phyloP scores from a whole-genome alignment of 495 filamentous ascomycete species.

The Aspergillus coremiiformis region DNA sequence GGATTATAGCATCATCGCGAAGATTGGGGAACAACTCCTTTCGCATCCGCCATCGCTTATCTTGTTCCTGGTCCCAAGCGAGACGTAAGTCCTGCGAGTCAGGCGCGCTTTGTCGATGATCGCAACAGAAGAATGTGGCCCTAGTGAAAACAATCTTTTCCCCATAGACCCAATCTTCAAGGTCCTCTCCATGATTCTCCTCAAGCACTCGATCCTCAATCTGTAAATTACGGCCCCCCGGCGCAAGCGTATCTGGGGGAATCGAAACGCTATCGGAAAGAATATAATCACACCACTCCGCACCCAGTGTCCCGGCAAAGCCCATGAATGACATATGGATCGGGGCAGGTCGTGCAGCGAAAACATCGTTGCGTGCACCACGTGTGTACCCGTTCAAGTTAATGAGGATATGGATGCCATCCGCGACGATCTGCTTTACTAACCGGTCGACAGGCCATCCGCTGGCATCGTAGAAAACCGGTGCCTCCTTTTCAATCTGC shows the following conservation, averaged over 20 bases:
- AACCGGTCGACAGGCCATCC: constrained; percentile 78
- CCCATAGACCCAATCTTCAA: constrained; percentile 83
- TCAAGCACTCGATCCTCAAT: constrained; percentile 66
- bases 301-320: constrained; percentile 91
- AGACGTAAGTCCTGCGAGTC: constrained; percentile 55
- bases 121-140: constrained; percentile 99
- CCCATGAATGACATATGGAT: constrained; percentile 99
- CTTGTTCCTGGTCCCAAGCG: constrained; percentile 81
- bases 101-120: constrained; percentile 89
- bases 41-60: constrained; percentile 83
- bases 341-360: constrained; percentile 88
- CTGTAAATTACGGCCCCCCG: constrained; percentile 63
- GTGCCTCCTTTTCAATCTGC: constrained; percentile 92
- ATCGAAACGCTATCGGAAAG: constrained; percentile 85
- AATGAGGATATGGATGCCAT: constrained; percentile 92
- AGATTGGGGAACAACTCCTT: constrained; percentile 88
- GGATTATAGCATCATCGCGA: constrained; percentile 76
- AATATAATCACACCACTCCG: constrained; percentile 98
- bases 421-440: constrained; percentile 83
- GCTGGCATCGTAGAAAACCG: constrained; percentile 84
- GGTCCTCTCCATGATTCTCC: constrained; percentile 54
- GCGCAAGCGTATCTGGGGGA: constrained; percentile 71
- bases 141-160: constrained; percentile 93
- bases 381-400: constrained; percentile 97
- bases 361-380: constrained; percentile 95